Percentiles rank a stretch among this genome's conserved stretches.
phyloP scores from a whole-genome alignment of 164 flowering plant genomes.

The Cinnamomum chago region DNA sequence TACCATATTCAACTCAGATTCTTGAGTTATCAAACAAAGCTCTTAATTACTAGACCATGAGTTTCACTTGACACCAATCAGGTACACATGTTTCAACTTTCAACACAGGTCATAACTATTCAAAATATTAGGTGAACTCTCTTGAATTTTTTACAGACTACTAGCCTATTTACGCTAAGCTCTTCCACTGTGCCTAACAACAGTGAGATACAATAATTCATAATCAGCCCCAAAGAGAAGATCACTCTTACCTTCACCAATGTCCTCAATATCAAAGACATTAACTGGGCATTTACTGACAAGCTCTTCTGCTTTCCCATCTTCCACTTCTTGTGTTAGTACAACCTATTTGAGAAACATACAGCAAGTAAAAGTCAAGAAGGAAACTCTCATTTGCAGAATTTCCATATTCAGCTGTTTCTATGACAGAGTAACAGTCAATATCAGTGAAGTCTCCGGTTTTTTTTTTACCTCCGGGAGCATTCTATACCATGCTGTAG shows the following conservation, averaged over 20 bases:
- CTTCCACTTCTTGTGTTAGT: constrained; percentile 57
- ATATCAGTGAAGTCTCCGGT: background rate
- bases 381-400: background rate
- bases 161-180: background rate
- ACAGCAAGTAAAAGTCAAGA: background rate
- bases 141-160: too few species aligned
- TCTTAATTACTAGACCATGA: too few species aligned
- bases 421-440: background rate
- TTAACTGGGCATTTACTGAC: constrained; percentile 64
- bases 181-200: background rate
- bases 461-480: constrained; percentile 77
- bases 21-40: too few species aligned
- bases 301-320: constrained; percentile 65
- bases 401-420: background rate
- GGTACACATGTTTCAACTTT: too few species aligned
- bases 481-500: constrained; percentile 95
- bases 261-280: constrained; percentile 91
- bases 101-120: too few species aligned
- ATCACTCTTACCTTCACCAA: constrained; percentile 47
- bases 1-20: too few species aligned
- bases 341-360: constrained; percentile 48
- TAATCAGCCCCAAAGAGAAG: constrained; percentile 2
- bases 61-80: too few species aligned
- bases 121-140: too few species aligned
- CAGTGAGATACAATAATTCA: background rate